Evolutionary conservation across 805 yeast genomes (phyloP).

Genomic region (Helenozyma rhizophorensis): DNA sequence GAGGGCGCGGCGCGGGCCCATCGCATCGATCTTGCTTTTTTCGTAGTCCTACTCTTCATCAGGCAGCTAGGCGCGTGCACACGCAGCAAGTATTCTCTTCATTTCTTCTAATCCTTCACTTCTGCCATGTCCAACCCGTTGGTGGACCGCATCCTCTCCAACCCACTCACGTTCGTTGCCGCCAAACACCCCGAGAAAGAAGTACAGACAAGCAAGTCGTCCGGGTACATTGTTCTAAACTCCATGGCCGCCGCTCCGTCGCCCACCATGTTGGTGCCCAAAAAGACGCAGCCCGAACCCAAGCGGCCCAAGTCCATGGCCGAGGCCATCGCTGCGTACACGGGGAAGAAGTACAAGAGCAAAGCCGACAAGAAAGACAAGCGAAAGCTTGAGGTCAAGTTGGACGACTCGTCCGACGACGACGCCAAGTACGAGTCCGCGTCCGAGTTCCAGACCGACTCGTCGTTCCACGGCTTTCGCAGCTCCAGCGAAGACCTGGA

Average conservation of each 20-base stretch:
- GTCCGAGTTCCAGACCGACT: slow-evolving; percentile 23
- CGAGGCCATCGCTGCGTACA: slow-evolving; percentile 55
- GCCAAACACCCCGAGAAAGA: slow-evolving; percentile 40
- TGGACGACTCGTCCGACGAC: slow-evolving; percentile 11
- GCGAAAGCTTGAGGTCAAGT: slow-evolving; percentile 5
- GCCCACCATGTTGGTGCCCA: slow-evolving; percentile 4
- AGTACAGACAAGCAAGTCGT: slow-evolving; percentile 9
- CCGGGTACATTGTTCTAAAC: slow-evolving; percentile 15
- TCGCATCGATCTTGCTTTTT: too few relatives aligned
- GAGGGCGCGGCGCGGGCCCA: too few relatives aligned
- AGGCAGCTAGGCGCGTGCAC: too few relatives aligned
- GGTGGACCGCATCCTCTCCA: slow-evolving; percentile 56
- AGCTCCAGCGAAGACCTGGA: slow-evolving; percentile 5
- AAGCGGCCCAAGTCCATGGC: slow-evolving; percentile 42
- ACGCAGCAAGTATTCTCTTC: too few relatives aligned
- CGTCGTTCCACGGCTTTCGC: slow-evolving; percentile 9
- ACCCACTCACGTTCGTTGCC: slow-evolving; percentile 59
- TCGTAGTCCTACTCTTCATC: too few relatives aligned
- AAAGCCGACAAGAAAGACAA: slow-evolving; percentile 40
- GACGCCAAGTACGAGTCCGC: slow-evolving; percentile 30
- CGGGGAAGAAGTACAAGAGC: slow-evolving; percentile 50
- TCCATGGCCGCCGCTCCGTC: slow-evolving; percentile 5
- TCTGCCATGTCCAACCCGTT: slow-evolving; percentile 46
- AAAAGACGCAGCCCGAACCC: slow-evolving; percentile 6
- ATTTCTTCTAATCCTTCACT: too few relatives aligned